Conservation (phyloP, 1,139 yeast species). For the Suhomyces coccinellae region DNA sequence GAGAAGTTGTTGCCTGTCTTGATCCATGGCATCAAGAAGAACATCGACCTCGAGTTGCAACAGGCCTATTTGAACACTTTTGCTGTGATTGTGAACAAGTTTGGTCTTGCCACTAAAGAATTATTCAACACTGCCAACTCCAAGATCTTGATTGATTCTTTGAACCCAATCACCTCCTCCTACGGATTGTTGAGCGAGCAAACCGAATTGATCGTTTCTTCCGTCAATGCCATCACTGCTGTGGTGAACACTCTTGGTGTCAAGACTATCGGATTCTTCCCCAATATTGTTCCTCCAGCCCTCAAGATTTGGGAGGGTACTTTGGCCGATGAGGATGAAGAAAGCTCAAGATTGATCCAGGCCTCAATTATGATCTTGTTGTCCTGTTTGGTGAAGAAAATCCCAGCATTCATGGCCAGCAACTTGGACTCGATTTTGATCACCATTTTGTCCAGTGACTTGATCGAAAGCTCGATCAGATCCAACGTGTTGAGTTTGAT, state of each 20-base stretch:
- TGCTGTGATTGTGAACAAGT: constrained; percentile 61
- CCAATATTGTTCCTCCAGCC: constrained; percentile 78
- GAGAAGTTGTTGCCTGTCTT: constrained; percentile 49
- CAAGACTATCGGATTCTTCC: constrained; percentile 79
- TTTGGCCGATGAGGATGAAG: constrained; percentile 23
- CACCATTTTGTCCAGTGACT: constrained; percentile 56
- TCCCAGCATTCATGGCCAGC: constrained; percentile 83
- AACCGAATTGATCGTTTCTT: constrained; percentile 70
- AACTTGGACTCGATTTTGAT: constrained; percentile 62
- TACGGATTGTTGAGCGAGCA: constrained; percentile 53
- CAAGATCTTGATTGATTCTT: constrained; percentile 46
- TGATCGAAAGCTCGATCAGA: constrained; percentile 60
- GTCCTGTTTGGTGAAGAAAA: constrained; percentile 74
- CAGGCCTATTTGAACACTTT: constrained; percentile 73
- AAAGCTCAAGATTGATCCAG: constrained; percentile 47
- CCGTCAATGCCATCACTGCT: constrained; percentile 71
- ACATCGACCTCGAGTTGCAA: constrained; percentile 49
- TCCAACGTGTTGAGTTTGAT: constrained; percentile 63
- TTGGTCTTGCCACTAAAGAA: constrained; percentile 46
- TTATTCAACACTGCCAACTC: constrained; percentile 40
- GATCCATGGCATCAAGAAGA: constrained; percentile 42
- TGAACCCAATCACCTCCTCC: constrained; percentile 54
- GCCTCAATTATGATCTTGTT: constrained; percentile 69
- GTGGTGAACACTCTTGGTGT: constrained; percentile 78
- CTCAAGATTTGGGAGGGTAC: constrained; percentile 54